Conservation (phyloP, 108 stramenopile species). For the Cyclostephanos tholiformis region DNA sequence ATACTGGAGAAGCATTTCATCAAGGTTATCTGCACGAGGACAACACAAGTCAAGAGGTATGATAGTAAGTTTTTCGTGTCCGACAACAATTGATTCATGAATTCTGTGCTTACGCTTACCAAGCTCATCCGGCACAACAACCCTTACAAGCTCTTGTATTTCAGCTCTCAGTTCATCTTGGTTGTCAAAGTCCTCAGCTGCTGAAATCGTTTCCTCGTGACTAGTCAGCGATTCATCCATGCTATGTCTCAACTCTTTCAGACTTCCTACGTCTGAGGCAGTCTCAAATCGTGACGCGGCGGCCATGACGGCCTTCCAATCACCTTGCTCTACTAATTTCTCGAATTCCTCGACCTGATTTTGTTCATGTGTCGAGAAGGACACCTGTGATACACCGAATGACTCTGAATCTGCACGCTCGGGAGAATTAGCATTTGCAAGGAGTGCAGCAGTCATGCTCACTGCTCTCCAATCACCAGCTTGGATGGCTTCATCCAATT, state of each 20-base stretch:
- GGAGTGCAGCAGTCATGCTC: constrained; percentile 80
- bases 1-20: constrained; percentile 64
- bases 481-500: constrained; percentile 79
- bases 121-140: constrained; percentile 62
- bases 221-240: constrained; percentile 9
- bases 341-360: constrained; percentile 41
- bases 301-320: constrained; percentile 52
- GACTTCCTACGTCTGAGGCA: constrained; percentile 26
- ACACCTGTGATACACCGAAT: constrained; percentile 19
- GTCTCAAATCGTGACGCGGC: constrained; percentile 45
- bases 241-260: constrained; percentile 11
- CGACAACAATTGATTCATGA: not conserved
- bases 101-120: constrained; percentile 24
- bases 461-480: constrained; percentile 89
- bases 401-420: constrained; percentile 27
- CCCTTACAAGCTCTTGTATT: constrained; percentile 53
- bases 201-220: constrained; percentile 7
- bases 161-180: constrained; percentile 25
- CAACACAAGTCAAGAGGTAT: not conserved
- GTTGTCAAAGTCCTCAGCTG: not conserved
- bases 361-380: constrained; percentile 16
- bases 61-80: not conserved
- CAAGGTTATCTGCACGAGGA: constrained; percentile 44
- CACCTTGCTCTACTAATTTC: constrained; percentile 43
- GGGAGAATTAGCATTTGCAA: constrained; percentile 60